phyloP scores from a whole-genome alignment of 768 basidiomycete genomes.

The Calocera viscosa region DNA sequence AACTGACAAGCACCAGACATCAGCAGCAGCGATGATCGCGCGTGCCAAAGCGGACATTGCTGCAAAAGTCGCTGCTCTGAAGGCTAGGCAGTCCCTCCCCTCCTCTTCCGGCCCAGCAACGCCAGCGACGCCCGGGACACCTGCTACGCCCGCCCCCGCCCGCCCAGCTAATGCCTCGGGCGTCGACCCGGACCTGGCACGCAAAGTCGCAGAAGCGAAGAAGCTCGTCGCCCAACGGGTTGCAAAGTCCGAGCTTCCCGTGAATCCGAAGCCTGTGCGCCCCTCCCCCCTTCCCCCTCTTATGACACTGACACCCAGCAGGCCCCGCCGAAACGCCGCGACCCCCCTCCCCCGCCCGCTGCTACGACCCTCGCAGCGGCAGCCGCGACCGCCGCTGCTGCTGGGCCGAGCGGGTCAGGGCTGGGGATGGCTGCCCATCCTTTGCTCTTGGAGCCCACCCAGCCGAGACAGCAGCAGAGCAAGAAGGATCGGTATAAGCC shows the following conservation, averaged over 20 bases:
- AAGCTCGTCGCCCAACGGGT: constrained; percentile 72
- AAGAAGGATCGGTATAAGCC: constrained; percentile 92
- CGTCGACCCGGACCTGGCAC: constrained; percentile 26
- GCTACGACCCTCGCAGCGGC: background rate
- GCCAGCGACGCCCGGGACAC: constrained; percentile 26
- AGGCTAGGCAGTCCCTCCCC: constrained; percentile 26
- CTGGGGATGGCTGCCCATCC: constrained; percentile 88
- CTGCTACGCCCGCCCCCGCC: constrained; percentile 32
- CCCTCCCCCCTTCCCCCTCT: background rate
- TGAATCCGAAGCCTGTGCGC: constrained; percentile 79
- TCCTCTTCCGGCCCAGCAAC: constrained; percentile 23
- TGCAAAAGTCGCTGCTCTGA: constrained; percentile 73
- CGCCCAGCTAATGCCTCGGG: constrained; percentile 36
- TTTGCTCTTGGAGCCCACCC: constrained; percentile 57
- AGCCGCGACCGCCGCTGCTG: constrained; percentile 25
- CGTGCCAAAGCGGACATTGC: constrained; percentile 75
- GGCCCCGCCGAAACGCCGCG: constrained; percentile 35
- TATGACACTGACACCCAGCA: background rate
- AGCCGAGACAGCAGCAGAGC: constrained; percentile 43
- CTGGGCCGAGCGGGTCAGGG: constrained; percentile 63
- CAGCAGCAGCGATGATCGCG: constrained; percentile 56
- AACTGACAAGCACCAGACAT: constrained; percentile 26
- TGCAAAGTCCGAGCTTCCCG: constrained; percentile 57
- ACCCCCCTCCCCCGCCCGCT: background rate
- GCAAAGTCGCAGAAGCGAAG: constrained; percentile 73